Evolutionary conservation across 2,329 filamentous ascomycete species (phyloP).

Genomic region (Aureobasidium pullulans): DNA sequence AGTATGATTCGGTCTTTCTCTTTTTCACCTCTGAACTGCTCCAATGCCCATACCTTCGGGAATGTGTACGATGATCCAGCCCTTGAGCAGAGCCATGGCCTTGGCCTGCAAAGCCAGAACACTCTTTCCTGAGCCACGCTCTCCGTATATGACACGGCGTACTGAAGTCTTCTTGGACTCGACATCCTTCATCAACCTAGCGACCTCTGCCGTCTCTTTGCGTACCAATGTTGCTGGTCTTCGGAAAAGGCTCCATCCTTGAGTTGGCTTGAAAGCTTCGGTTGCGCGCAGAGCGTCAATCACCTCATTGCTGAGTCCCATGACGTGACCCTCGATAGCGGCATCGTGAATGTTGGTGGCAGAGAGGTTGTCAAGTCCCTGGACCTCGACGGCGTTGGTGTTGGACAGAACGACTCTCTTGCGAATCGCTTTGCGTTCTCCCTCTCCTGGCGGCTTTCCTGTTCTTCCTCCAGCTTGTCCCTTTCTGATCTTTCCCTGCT

Average conservation of each 20-base stretch:
- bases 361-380: slow-evolving; percentile 56
- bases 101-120: slow-evolving; percentile 77
- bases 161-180: slow-evolving; percentile 43
- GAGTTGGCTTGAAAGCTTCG: slow-evolving; percentile 84
- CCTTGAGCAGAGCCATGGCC: slow-evolving; percentile 70
- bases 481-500: slow-evolving; percentile 22
- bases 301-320: slow-evolving; percentile 59
- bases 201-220: slow-evolving; percentile 67
- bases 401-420: slow-evolving; percentile 91
- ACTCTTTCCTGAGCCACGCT: slow-evolving; percentile 75
- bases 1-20: slow-evolving; percentile 14
- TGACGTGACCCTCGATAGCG: slow-evolving; percentile 56
- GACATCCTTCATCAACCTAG: slow-evolving; percentile 35
- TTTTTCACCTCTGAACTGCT: not conserved
- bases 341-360: slow-evolving; percentile 47
- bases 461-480: slow-evolving; percentile 19
- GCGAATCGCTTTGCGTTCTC: slow-evolving; percentile 78
- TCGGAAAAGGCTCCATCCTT: slow-evolving; percentile 82
- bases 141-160: slow-evolving; percentile 64
- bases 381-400: slow-evolving; percentile 77
- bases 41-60: slow-evolving; percentile 61
- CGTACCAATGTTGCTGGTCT: slow-evolving; percentile 72
- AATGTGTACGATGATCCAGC: slow-evolving; percentile 83
- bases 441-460: slow-evolving; percentile 39
- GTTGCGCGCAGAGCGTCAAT: slow-evolving; percentile 76